These are phyloP conservation scores for Zoysia japonica DNA, from an alignment of 176 grass and related monocot species.

Conservation along the genomic window DNA sequence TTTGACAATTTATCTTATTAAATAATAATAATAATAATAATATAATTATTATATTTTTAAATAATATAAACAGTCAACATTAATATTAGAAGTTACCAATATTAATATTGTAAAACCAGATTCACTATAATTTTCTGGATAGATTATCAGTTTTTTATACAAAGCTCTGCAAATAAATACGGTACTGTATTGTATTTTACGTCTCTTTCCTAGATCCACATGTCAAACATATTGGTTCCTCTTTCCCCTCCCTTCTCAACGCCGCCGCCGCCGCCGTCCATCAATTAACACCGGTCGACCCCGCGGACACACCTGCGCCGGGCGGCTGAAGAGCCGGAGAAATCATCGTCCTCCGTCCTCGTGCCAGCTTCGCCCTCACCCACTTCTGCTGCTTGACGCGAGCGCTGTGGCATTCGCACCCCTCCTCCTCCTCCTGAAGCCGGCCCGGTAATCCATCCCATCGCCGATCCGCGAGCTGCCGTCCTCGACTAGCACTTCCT, in stretches of 20 bases:
- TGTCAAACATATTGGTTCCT: background rate
- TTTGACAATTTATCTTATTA: too few relatives aligned
- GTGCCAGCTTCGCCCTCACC: background rate
- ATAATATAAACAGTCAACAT: too few relatives aligned
- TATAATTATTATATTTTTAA: too few relatives aligned
- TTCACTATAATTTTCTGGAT: background rate
- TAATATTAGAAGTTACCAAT: too few relatives aligned
- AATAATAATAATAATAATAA: too few relatives aligned
- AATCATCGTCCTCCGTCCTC: background rate
- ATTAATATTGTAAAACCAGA: too few relatives aligned
- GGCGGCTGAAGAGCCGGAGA: background rate
- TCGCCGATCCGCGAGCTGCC: background rate
- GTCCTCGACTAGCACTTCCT: background rate
- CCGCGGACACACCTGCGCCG: background rate
- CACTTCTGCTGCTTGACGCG: background rate
- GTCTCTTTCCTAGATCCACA: background rate
- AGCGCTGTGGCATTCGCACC: background rate
- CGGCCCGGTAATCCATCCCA: background rate
- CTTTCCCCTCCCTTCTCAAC: background rate
- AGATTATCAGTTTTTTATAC: background rate
- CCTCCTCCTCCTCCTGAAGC: background rate
- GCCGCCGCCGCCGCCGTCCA: background rate
- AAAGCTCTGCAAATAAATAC: background rate
- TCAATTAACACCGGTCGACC: background rate
- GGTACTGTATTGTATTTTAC: background rate